phyloP scores from a whole-genome alignment of 1,284 basidiomycete genomes.

The Austropuccinia psidii region DNA sequence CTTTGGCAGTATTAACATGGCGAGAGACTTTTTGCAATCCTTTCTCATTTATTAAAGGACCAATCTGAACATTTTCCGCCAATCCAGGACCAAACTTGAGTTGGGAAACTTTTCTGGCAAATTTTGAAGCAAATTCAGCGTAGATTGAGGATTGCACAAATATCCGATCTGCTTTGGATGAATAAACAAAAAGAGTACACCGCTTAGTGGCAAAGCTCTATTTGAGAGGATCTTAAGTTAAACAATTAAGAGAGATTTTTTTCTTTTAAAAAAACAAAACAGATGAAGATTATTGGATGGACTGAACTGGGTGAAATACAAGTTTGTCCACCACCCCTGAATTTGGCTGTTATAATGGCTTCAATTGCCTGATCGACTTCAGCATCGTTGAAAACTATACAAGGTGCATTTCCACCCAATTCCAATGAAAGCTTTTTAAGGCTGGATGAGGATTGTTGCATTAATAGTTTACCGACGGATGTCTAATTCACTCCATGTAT shows the following conservation, averaged over 20 bases:
- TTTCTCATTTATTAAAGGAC: slow-evolving; percentile 80
- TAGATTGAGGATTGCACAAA: slow-evolving; percentile 58
- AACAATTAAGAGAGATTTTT: too few species aligned
- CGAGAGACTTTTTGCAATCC: slow-evolving; percentile 77
- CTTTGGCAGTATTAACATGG: slow-evolving; percentile 78
- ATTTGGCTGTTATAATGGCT: slow-evolving; percentile 78
- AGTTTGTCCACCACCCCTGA: slow-evolving; percentile 84
- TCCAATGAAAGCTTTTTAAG: slow-evolving; percentile 79
- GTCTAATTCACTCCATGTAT: slow-evolving; percentile 55
- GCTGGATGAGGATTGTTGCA: slow-evolving; percentile 70
- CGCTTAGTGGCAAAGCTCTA: slow-evolving; percentile 47
- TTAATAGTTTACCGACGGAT: slow-evolving; percentile 79
- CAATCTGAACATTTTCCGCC: slow-evolving; percentile 64
- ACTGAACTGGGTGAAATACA: slow-evolving; percentile 53
- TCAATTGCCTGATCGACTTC: slow-evolving; percentile 89
- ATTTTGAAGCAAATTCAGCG: slow-evolving; percentile 72
- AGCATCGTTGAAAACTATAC: slow-evolving; percentile 95
- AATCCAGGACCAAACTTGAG: slow-evolving; percentile 90
- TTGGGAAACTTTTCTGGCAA: slow-evolving; percentile 70
- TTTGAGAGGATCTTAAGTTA: too few species aligned
- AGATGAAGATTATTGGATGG: too few species aligned
- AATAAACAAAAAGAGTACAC: slow-evolving; percentile 39
- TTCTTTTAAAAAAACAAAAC: too few species aligned
- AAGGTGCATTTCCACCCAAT: slow-evolving; percentile 72
- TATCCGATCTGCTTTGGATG: slow-evolving; percentile 15